Percentiles rank a stretch among this genome's conserved stretches.
phyloP scores from a whole-genome alignment of 192 early-diverging fungal species.

The Lobulomyces angularis region DNA sequence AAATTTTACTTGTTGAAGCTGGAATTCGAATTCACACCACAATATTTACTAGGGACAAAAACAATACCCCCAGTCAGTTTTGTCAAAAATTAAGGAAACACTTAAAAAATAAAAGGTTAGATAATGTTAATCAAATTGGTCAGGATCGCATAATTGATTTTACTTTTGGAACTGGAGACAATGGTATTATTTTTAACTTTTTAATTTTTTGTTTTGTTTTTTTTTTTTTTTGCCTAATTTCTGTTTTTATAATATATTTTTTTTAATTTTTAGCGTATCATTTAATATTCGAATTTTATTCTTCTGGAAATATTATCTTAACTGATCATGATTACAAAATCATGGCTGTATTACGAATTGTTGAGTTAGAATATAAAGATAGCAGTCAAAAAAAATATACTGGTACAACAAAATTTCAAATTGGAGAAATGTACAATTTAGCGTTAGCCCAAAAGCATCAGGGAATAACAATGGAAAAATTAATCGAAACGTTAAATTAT shows the following conservation, averaged over 20 bases:
- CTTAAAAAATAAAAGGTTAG: slow-evolving; percentile 66
- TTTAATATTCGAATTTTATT: slow-evolving; percentile 40
- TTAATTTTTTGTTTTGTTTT: background rate
- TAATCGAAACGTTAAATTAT: slow-evolving; percentile 51
- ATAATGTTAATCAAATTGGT: slow-evolving; percentile 69
- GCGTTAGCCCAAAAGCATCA: slow-evolving; percentile 40
- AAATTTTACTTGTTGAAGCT: slow-evolving; percentile 80
- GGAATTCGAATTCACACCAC: slow-evolving; percentile 91
- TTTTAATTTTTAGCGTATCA: slow-evolving; percentile 32
- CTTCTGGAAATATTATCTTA: slow-evolving; percentile 85
- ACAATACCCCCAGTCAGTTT: slow-evolving; percentile 70
- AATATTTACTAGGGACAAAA: slow-evolving; percentile 76
- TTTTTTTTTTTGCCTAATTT: no score
- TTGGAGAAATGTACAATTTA: slow-evolving; percentile 71
- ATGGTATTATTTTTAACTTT: background rate
- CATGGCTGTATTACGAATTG: slow-evolving; percentile 71
- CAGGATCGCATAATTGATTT: slow-evolving; percentile 87
- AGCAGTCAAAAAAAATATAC: background rate
- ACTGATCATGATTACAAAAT: slow-evolving; percentile 80
- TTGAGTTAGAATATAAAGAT: slow-evolving; percentile 55
- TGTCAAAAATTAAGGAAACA: slow-evolving; percentile 90
- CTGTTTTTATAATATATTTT: no score
- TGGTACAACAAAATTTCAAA: slow-evolving; percentile 49
- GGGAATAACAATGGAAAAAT: slow-evolving; percentile 35
- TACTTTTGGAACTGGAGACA: slow-evolving; percentile 66